Conservation (phyloP, 2,329 filamentous ascomycete genomes). For the Fusarium musae region DNA sequence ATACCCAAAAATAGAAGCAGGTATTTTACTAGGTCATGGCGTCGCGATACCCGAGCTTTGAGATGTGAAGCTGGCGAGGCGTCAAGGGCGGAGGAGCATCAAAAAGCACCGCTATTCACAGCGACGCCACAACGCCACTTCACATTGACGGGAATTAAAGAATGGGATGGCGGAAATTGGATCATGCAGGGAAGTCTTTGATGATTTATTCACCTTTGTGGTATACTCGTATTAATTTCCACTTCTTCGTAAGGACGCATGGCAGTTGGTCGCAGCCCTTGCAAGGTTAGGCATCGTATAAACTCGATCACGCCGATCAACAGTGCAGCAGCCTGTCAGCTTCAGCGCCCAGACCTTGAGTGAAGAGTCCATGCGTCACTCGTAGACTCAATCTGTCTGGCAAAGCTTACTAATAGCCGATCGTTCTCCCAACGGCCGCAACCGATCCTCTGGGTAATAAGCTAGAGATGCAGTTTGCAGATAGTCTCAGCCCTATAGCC, state of each 20-base stretch:
- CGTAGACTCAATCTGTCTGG: rapidly evolving
- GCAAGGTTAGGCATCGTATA: not conserved
- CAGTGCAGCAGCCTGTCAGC: too few species aligned
- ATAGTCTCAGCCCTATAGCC: not conserved
- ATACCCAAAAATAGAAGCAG: too few species aligned
- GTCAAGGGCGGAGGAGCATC: too few species aligned
- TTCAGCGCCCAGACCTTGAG: not conserved
- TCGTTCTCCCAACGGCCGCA: rapidly evolving
- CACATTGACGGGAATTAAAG: rapidly evolving
- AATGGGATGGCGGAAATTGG: not conserved
- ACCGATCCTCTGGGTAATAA: rapidly evolving
- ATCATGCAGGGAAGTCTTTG: not conserved
- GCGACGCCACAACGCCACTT: not conserved
- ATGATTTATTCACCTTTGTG: rapidly evolving
- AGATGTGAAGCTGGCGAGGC: not conserved
- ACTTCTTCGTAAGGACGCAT: not conserved
- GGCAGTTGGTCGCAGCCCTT: not conserved
- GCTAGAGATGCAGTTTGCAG: not conserved
- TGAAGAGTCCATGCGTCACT: rapidly evolving
- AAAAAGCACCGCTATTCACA: not conserved
- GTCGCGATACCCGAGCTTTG: not conserved
- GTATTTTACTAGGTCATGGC: too few species aligned
- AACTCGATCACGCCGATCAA: rapidly evolving
- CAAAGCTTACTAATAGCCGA: not conserved
- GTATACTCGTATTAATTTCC: rapidly evolving